Conservation (phyloP, 2,329 filamentous ascomycete genomes). For the Whalleya microplaca region DNA sequence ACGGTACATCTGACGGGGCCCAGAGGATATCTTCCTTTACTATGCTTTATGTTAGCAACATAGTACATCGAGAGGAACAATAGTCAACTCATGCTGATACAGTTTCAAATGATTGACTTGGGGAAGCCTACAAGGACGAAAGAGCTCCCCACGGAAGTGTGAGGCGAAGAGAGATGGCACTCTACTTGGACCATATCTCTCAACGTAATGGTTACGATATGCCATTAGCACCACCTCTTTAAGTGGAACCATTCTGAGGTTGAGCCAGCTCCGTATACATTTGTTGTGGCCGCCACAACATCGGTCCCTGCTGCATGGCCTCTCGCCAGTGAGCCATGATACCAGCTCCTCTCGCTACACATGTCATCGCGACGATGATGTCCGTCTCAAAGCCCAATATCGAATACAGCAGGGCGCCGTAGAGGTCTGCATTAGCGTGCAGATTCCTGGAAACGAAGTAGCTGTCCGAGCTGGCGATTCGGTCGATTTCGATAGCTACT, state of each 20-base stretch:
- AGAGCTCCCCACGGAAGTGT: too few relatives aligned
- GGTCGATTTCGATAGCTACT: slow-evolving; percentile 40
- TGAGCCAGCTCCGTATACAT: neutral
- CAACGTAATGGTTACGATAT: too few relatives aligned
- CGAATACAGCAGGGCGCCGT: slow-evolving; percentile 25
- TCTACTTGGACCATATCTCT: too few relatives aligned
- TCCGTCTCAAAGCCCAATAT: slow-evolving; percentile 31
- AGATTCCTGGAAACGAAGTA: slow-evolving; percentile 39
- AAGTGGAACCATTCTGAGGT: neutral
- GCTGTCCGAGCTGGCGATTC: slow-evolving; percentile 33
- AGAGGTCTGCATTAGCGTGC: slow-evolving; percentile 45
- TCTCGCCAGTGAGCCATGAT: slow-evolving; percentile 27
- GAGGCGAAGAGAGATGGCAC: too few relatives aligned
- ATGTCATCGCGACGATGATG: slow-evolving; percentile 18
- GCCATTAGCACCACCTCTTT: neutral
- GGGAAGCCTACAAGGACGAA: too few relatives aligned
- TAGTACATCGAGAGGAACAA: too few relatives aligned
- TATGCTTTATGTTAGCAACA: too few relatives aligned
- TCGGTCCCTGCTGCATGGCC: neutral
- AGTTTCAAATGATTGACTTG: too few relatives aligned
- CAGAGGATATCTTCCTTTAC: too few relatives aligned
- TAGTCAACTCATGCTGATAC: too few relatives aligned
- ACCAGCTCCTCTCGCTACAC: slow-evolving; percentile 13
- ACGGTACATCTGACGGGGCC: too few relatives aligned
- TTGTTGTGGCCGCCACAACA: too few relatives aligned